These are phyloP conservation scores for Phyllosticta capitalensis DNA, from an alignment of 2,329 filamentous ascomycete species.

Conservation along the genomic window DNA sequence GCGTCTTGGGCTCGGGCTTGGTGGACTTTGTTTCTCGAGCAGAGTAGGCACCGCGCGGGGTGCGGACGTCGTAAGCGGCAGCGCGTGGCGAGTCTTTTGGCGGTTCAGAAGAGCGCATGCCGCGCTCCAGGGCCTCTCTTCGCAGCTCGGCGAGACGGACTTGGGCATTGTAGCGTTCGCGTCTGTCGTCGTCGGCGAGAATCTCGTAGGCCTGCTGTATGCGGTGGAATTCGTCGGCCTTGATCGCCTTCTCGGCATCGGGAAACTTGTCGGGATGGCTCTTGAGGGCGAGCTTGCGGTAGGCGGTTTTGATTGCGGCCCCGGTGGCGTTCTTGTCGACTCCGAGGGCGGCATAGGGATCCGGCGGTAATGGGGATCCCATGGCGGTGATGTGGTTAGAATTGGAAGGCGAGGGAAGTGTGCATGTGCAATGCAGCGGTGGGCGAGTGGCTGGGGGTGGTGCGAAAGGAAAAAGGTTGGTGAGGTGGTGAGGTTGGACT, in stretches of 20 bases:
- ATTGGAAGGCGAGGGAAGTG: constrained; percentile 5
- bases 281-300: constrained; percentile 78
- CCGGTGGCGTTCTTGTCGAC: constrained; percentile 62
- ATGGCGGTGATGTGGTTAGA: constrained; percentile 34
- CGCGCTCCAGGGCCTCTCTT: constrained; percentile 43
- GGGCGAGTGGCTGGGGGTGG: constrained; percentile 8
- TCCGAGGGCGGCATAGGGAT: constrained; percentile 73
- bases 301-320: constrained; percentile 64
- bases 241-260: constrained; percentile 64
- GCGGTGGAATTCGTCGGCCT: constrained; percentile 80
- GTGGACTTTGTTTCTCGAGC: constrained; percentile 14
- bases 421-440: constrained; percentile 8
- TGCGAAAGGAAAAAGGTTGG: constrained; percentile 3
- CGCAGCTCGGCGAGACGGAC: constrained; percentile 57
- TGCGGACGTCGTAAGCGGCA: constrained; percentile 17
- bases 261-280: constrained; percentile 90
- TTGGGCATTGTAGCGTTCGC: constrained; percentile 69
- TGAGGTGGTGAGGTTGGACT: neutral
- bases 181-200: constrained; percentile 65
- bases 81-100: constrained; percentile 21
- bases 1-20: constrained; percentile 18
- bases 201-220: constrained; percentile 91
- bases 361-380: constrained; percentile 43
- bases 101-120: constrained; percentile 10
- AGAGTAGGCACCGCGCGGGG: constrained; percentile 12